phyloP scores from a whole-genome alignment of 2,329 filamentous ascomycete genomes.

The Aureobasidium leucospermi region DNA sequence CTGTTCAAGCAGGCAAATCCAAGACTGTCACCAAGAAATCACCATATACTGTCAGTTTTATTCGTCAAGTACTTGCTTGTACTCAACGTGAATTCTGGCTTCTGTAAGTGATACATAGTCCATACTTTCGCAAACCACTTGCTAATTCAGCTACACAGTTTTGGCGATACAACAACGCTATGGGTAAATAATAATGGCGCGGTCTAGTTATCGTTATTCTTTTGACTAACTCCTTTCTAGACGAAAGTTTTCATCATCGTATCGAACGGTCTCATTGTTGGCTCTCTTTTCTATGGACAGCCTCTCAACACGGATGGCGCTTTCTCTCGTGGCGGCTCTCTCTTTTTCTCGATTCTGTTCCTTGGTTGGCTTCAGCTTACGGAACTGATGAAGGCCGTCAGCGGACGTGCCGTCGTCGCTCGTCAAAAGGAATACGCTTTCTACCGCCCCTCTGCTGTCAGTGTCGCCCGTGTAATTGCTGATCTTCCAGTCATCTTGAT shows the following conservation, averaged over 20 bases:
- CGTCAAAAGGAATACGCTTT: slow-evolving; percentile 63
- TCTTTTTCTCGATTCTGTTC: slow-evolving; percentile 62
- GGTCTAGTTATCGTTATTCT: too few species aligned
- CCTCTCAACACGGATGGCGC: slow-evolving; percentile 52
- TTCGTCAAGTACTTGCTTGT: slow-evolving; percentile 60
- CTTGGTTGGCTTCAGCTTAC: slow-evolving; percentile 65
- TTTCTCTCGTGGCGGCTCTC: slow-evolving; percentile 55
- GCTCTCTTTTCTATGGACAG: slow-evolving; percentile 69
- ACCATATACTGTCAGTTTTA: slow-evolving; percentile 69
- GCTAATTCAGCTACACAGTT: too few species aligned
- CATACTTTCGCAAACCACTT: too few species aligned
- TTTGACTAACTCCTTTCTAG: slow-evolving; percentile 30
- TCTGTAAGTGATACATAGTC: slow-evolving; percentile 37
- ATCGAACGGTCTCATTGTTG: slow-evolving; percentile 66
- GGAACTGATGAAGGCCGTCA: slow-evolving; percentile 71
- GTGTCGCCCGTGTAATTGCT: slow-evolving; percentile 53
- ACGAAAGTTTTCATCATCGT: slow-evolving; percentile 77
- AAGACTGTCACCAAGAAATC: slow-evolving; percentile 59
- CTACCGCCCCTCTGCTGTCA: slow-evolving; percentile 61
- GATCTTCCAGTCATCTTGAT: slow-evolving; percentile 55
- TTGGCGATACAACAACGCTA: slow-evolving; percentile 60
- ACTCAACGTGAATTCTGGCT: slow-evolving; percentile 73
- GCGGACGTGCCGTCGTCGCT: slow-evolving; percentile 61
- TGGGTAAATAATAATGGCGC: too few species aligned
- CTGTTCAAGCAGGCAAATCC: slow-evolving; percentile 60